phyloP scores from a whole-genome alignment of 2,329 filamentous ascomycete genomes.

The Botryosphaeria dothidea region DNA sequence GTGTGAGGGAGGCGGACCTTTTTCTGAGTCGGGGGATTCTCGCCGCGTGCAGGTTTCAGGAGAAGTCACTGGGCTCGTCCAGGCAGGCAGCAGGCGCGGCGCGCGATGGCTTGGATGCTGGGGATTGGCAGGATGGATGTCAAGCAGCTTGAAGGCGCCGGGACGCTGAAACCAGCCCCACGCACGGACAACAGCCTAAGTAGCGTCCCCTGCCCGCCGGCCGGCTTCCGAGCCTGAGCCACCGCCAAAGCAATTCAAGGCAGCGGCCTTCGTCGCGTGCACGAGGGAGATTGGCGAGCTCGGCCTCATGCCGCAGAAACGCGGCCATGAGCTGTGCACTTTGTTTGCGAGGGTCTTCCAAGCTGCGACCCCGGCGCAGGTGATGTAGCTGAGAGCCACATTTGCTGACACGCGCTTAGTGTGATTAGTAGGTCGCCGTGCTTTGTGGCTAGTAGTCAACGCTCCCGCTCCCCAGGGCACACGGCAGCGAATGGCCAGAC shows the following conservation, averaged over 20 bases:
- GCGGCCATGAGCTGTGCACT: neutral
- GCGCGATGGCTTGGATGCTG: neutral
- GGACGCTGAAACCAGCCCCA: constrained; percentile 11
- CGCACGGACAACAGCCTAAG: constrained; percentile 1
- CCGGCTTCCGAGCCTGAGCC: neutral
- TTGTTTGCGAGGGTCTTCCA: neutral
- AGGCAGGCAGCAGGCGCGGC: constrained; percentile 6
- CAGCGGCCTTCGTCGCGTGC: neutral
- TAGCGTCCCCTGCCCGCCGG: neutral
- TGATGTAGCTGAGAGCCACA: neutral
- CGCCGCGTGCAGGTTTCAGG: constrained; percentile 4
- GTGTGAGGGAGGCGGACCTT: neutral
- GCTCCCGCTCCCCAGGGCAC: neutral
- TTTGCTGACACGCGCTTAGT: neutral
- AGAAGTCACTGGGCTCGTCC: constrained; percentile 8
- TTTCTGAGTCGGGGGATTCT: constrained; percentile 4
- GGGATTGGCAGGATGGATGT: constrained; percentile 11
- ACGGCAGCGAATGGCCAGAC: neutral
- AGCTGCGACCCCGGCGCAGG: neutral
- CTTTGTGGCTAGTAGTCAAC: neutral
- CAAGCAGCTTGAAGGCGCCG: constrained; percentile 1
- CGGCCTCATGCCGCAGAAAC: constrained; percentile 1
- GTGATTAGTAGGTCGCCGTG: neutral
- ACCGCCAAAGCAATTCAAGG: neutral
- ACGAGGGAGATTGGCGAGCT: neutral